Evolutionary conservation across 78 protist species (phyloP), one percentile per base, ranked within the genome.

Genomic region (Dictyostelium citrinum): DNA sequence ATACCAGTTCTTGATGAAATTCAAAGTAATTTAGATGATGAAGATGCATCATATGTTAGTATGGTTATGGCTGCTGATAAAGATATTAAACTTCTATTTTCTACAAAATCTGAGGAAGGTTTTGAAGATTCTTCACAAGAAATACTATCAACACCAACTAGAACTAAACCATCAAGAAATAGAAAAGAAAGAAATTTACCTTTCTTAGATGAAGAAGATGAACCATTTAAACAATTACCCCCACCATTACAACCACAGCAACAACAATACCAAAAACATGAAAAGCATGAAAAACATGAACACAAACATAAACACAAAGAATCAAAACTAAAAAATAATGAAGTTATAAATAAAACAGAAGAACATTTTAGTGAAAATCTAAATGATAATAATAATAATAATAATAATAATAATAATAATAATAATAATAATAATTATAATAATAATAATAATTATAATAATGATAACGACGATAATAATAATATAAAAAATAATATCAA

Each of bases 1-100:
- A 55, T 55, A 55, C 64, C 64, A 20, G 64, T 20, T 20, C 64
- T 55, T 5, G 72, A 64, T 27, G 35, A 27, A 27, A 64, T 64
- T 27, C 29, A 37, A 20, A 5, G 22, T 58, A 11, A 10, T 51
- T 20, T 71, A 81, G 81, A 90, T n/a, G 95, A 83, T 12, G 95
- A 90, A 16, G 95, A 81, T 61, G 95, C 81, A 0, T 90, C 68
- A 27, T 90, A 39, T 31, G 31, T 58, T 46, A 24, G 82, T 4
- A 35, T 72, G n/a, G 90, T 83, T 61, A 58, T 76, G 76, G 64
- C 64, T 55, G 64, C 64, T 20, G 64, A 55, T 68, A 55, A 55
- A 55, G 64, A 55, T 55, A 55, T 55, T 55, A 55, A 78, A 27
- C 68, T 35, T 27, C 16, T 75, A 5, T 75, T 75, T 22, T 41